Percentiles rank a stretch among this genome's conserved stretches.
phyloP scores from a whole-genome alignment of 1,139 yeast species.

The Suhomyces guaymorum region DNA sequence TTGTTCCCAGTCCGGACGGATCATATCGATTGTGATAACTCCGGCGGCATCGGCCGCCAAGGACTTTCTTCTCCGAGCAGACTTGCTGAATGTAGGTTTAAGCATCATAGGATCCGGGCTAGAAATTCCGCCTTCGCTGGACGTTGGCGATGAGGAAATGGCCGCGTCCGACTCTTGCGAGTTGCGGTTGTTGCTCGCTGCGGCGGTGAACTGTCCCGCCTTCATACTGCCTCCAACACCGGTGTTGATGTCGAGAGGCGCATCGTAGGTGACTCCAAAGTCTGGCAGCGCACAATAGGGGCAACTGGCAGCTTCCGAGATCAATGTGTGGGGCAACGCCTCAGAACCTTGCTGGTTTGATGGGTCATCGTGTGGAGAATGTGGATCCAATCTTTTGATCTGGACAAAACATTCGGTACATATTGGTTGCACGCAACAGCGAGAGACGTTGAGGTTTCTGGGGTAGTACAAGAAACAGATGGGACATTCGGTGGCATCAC shows the following conservation, averaged over 20 bases:
- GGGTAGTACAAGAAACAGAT: conserved; percentile 92
- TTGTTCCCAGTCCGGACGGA: conserved; percentile 91
- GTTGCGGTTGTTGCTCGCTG: no score
- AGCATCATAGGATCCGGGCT: conserved; percentile 5
- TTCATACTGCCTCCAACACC: conserved; percentile 51
- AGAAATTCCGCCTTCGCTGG: conserved; percentile 4
- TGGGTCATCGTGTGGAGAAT: conserved; percentile 77
- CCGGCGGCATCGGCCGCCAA: conserved; percentile 61
- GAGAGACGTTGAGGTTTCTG: conserved; percentile 69
- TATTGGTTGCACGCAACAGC: conserved; percentile 91
- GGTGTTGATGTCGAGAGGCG: conserved; percentile 55
- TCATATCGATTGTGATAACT: conserved; percentile 75
- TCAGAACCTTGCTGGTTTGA: conserved; percentile 26
- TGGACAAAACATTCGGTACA: conserved; percentile 98
- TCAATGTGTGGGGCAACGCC: conserved; percentile 58
- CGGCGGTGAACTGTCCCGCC: conserved; percentile 14
- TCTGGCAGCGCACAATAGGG: conserved; percentile 91
- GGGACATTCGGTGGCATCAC: conserved; percentile 80
- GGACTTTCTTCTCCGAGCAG: conserved; percentile 38
- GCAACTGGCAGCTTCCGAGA: conserved; percentile 86
- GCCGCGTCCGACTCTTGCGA: conserved; percentile 18
- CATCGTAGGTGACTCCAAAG: conserved; percentile 79
- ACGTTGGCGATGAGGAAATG: conserved; percentile 16
- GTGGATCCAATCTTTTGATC: conserved; percentile 91
- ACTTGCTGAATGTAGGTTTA: no score